These are phyloP conservation scores for Neurospora tetraspora DNA, from an alignment of 495 filamentous ascomycete genomes.

Conservation along the genomic window DNA sequence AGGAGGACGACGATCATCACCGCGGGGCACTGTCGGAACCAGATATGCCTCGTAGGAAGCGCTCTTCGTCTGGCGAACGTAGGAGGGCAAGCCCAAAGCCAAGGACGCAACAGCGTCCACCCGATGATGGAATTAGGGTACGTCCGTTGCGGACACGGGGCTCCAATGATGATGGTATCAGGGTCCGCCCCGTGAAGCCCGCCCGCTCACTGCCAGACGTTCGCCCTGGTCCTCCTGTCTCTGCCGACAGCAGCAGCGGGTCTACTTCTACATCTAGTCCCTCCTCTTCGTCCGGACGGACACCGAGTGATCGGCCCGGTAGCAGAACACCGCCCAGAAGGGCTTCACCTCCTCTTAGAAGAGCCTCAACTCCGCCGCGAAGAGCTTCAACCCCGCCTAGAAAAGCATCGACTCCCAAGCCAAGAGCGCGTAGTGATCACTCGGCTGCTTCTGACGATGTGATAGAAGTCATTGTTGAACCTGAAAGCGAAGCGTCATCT, in stretches of 20 bases:
- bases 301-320: not conserved
- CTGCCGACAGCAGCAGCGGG: slow-evolving; percentile 14
- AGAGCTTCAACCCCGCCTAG: not conserved
- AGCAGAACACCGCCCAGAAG: not conserved
- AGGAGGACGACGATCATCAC: not conserved
- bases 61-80: not conserved
- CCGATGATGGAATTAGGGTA: slow-evolving; percentile 24
- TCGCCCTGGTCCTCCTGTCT: slow-evolving; percentile 6
- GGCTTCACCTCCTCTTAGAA: not conserved
- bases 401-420: slow-evolving; percentile 11
- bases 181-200: slow-evolving; percentile 30
- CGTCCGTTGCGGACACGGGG: slow-evolving; percentile 4
- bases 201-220: slow-evolving; percentile 11
- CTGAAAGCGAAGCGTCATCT: slow-evolving; percentile 18
- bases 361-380: slow-evolving; percentile 8
- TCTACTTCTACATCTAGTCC: slow-evolving; percentile 18
- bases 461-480: slow-evolving; percentile 32
- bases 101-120: slow-evolving; percentile 10
- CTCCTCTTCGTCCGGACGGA: slow-evolving; percentile 19
- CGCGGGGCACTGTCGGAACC: slow-evolving; percentile 9
- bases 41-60: not conserved
- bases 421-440: slow-evolving; percentile 8
- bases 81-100: slow-evolving; percentile 4
- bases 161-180: slow-evolving; percentile 17
- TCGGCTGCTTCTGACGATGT: slow-evolving; percentile 35